Evolutionary conservation across 2,329 filamentous ascomycete genomes (phyloP), one percentile per base, ranked within the genome.

Genomic region (Sphaerulina populicola): DNA sequence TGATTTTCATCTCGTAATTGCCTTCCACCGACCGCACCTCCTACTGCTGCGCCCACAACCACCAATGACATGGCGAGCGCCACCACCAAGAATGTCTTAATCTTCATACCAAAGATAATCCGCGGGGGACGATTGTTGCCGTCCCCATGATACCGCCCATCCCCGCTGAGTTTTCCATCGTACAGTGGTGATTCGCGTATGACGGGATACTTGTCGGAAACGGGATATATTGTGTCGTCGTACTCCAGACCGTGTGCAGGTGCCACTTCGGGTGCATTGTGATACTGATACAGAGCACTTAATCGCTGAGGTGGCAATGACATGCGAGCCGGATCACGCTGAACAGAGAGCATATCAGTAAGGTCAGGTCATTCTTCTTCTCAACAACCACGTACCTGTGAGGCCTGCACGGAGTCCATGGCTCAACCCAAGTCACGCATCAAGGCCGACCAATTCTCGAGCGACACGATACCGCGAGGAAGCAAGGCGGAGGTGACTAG

Each of bases 21-120:
- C 45, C 62, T 59, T 2, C 65, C 64, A 8, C 66, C 66, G 6
- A 69, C 63, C 2, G 65, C 66, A 44, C 66, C 66, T 45, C 66
- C 66, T 10, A 68, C 66, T 18, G 66, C 66, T n/a, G 66, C 66
- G 7, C 66, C 66, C 6, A 68, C 61, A 1, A 68, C 55, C 18
- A 69, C 56, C 30, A 63, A 53, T 2, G 61, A 49, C 52, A 69
- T 64, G 12, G 66, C 53, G 21, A 58, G 36, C 11, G 63, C 60
- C 2, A 69, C 66, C 6, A 68, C 18, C 53, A 67, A 49, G 49
- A 69, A 69, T 0, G 65, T 68, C 31, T 59, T 54, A 30, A 68
- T 54, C 49, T 68, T 68, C 66, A 69, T 69, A 12, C 66, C 66
- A 56, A 68, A 69, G 51, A 69, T 68, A 57, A 69, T 69, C n/a